A percentile compares a stretch with the other conserved stretches of the same genome.
Conservation (phyloP, 2,329 filamentous ascomycete species). For the Paecilomyces variotii region DNA sequence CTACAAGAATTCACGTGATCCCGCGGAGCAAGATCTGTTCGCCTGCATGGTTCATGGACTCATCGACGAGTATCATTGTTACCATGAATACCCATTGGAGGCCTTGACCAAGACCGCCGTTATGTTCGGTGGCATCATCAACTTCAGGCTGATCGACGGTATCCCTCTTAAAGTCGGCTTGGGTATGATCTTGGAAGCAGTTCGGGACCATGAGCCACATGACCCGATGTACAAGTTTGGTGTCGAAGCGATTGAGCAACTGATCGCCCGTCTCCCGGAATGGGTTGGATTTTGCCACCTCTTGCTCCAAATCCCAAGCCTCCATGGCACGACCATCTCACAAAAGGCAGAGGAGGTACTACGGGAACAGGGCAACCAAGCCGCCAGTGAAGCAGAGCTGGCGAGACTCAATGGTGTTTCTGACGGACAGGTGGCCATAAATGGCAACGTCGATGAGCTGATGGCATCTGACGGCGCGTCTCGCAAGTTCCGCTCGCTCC, state of each 20-base stretch:
- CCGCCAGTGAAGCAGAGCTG: conserved; percentile 47
- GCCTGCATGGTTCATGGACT: conserved; percentile 97
- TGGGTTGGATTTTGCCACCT: conserved; percentile 94
- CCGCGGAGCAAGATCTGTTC: conserved; percentile 86
- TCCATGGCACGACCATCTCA: conserved; percentile 79
- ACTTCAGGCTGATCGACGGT: conserved; percentile 81
- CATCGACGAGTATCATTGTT: conserved; percentile 95
- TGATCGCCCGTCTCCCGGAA: conserved; percentile 73
- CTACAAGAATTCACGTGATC: conserved; percentile 80
- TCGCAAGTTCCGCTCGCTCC: conserved; percentile 69
- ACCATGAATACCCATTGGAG: conserved; percentile 91
- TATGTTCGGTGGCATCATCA: conserved; percentile 92
- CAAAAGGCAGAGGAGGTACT: conserved; percentile 75
- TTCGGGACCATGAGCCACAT: conserved; percentile 73
- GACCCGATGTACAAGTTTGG: conserved; percentile 98
- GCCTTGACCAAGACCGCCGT: conserved; percentile 92
- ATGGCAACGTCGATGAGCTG: conserved; percentile 62
- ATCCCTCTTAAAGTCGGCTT: conserved; percentile 89
- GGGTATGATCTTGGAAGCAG: conserved; percentile 95
- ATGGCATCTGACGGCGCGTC: conserved; percentile 51
- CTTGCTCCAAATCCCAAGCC: conserved; percentile 69
- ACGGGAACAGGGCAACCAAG: conserved; percentile 54
- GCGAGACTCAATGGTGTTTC: conserved; percentile 28
- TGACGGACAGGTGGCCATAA: conserved; percentile 49
- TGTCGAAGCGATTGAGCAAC: conserved; percentile 84